Conservation (phyloP, 2,329 filamentous ascomycete species). For the Tothia fuscella region DNA sequence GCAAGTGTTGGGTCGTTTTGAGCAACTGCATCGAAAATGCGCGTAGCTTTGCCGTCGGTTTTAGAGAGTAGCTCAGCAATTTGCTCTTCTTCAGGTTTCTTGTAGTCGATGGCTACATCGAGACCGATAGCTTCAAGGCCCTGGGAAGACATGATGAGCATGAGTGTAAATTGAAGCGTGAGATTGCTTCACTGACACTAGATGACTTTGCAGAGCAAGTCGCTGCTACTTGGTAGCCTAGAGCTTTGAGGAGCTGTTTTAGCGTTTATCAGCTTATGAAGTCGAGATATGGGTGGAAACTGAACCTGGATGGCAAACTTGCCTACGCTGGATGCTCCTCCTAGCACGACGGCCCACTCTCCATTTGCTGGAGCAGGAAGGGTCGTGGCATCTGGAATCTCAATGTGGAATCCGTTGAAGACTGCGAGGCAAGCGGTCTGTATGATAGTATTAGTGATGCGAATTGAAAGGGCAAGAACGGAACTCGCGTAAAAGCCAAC, state of each 20-base stretch:
- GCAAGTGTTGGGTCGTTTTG: conserved; percentile 19
- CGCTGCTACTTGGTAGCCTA: conserved; percentile 22
- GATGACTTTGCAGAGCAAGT: conserved; percentile 21
- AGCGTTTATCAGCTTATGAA: too few species aligned
- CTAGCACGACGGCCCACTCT: conserved; percentile 24
- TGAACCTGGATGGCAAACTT: conserved; percentile 22
- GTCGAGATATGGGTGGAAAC: too few species aligned
- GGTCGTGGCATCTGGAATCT: conserved; percentile 15
- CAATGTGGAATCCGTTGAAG: conserved; percentile 16
- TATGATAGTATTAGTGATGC: not conserved
- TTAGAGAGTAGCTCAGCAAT: conserved; percentile 17
- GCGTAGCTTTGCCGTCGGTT: conserved; percentile 18
- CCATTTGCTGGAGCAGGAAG: conserved; percentile 12
- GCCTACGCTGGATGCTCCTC: conserved; percentile 22
- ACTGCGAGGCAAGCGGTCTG: conserved; percentile 18
- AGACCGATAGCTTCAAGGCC: conserved; percentile 20
- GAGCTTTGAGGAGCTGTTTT: conserved; percentile 18
- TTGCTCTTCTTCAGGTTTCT: conserved; percentile 17
- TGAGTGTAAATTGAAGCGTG: not conserved
- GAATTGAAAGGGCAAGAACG: not conserved
- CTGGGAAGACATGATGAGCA: conserved; percentile 13
- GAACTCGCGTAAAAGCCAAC: conserved; percentile 14
- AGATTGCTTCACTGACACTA: conserved; percentile 14
- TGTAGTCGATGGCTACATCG: conserved; percentile 21
- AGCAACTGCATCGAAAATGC: conserved; percentile 22